Evolutionary conservation across 768 basidiomycete genomes (phyloP).

Genomic region (Boletus sp.): DNA sequence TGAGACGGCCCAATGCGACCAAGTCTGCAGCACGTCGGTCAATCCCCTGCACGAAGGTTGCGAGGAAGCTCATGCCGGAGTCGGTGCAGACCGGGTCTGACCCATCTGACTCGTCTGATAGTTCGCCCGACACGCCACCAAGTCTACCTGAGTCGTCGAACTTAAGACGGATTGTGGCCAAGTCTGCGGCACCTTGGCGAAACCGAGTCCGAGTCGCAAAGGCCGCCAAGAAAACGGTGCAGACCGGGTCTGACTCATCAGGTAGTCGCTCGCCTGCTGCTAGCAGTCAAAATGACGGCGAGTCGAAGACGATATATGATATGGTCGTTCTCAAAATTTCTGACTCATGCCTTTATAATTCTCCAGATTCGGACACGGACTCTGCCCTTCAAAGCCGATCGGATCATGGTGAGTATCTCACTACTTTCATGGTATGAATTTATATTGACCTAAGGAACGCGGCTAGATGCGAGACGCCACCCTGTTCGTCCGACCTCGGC

Average conservation of each 20-base stretch:
- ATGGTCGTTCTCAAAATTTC: not conserved
- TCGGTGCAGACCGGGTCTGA: not conserved
- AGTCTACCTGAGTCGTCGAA: no score
- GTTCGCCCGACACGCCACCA: no score
- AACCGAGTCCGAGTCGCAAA: slow-evolving; percentile 1
- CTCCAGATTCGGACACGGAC: slow-evolving; percentile 20
- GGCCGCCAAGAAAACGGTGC: slow-evolving; percentile 15
- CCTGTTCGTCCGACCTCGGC: not conserved
- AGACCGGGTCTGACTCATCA: slow-evolving; percentile 8
- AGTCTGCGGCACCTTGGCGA: not conserved
- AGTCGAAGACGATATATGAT: slow-evolving; percentile 4
- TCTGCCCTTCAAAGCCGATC: not conserved
- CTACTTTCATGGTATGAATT: not conserved
- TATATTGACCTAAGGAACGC: not conserved
- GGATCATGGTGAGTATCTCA: not conserved
- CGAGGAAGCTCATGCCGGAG: slow-evolving; percentile 13
- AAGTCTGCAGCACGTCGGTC: slow-evolving; percentile 3
- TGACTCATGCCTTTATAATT: not conserved
- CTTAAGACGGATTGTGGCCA: not conserved
- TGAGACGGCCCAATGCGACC: not conserved
- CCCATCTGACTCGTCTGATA: slow-evolving; percentile 5
- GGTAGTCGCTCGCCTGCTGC: not conserved
- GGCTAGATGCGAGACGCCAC: slow-evolving; percentile 4
- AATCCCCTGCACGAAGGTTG: slow-evolving; percentile 5
- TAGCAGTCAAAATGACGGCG: slow-evolving; percentile 6